phyloP scores from a whole-genome alignment of 495 filamentous ascomycete genomes.

The Talaromyces adpressus region DNA sequence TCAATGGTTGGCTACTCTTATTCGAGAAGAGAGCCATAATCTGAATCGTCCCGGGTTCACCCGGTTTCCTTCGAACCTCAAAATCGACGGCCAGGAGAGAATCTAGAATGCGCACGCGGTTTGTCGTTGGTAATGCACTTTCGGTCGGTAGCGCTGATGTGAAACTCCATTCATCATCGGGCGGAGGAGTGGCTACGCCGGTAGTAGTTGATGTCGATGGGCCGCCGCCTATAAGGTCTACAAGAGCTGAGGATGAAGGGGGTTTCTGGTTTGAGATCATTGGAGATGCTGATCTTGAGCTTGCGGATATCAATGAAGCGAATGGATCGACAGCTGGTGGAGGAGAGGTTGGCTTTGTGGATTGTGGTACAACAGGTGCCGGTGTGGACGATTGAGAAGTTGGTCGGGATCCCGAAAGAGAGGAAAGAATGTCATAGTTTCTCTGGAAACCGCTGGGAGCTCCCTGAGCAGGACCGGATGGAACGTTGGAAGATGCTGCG shows the following conservation, averaged over 20 bases:
- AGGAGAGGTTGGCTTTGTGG: conserved; percentile 29
- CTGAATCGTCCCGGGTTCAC: conserved; percentile 39
- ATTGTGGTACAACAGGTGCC: conserved; percentile 24
- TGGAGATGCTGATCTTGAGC: conserved; percentile 37
- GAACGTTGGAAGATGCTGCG: conserved; percentile 1
- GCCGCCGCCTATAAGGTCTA: conserved; percentile 30
- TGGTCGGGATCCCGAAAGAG: conserved; percentile 29
- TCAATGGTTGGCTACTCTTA: conserved; percentile 58
- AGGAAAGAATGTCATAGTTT: conserved; percentile 58
- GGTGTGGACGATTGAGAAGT: conserved; percentile 46
- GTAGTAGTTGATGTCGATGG: conserved; percentile 13
- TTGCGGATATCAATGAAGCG: conserved; percentile 56
- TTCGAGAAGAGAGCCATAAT: conserved; percentile 71
- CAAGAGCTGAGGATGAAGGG: conserved; percentile 25
- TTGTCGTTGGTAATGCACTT: conserved; percentile 41
- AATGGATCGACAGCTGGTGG: conserved; percentile 52
- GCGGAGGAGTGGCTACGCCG: conserved; percentile 17
- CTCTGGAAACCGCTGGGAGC: conserved; percentile 46
- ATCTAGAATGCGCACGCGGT: conserved; percentile 55
- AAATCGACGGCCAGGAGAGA: conserved; percentile 49
- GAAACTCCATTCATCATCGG: conserved; percentile 88
- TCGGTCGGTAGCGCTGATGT: conserved; percentile 73
- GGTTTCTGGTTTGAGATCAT: conserved; percentile 16
- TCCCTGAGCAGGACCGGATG: conserved; percentile 27
- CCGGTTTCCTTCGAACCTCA: conserved; percentile 31